Conservation (phyloP, 352 stramenopile genomes). For the Peronosclerospora sorghi region DNA sequence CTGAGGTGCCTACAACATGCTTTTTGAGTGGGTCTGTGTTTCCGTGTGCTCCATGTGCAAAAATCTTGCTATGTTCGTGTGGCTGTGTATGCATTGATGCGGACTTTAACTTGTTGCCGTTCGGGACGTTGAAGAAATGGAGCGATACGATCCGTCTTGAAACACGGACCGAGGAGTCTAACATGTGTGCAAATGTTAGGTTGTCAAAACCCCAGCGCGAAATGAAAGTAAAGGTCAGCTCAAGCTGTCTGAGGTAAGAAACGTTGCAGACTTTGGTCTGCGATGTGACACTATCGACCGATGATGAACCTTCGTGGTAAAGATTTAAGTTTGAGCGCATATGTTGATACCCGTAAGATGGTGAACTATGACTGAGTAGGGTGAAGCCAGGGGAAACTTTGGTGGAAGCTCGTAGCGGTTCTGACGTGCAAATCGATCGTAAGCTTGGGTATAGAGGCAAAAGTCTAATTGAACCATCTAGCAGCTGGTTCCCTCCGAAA, state of each 20-base stretch:
- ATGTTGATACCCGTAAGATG: too few species aligned
- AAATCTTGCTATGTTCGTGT: conserved; percentile 11
- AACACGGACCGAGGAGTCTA: background rate
- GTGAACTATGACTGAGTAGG: conserved; percentile 77
- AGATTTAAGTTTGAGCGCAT: conserved; percentile 6
- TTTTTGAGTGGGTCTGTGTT: conserved; percentile 12
- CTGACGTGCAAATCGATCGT: conserved; percentile 88
- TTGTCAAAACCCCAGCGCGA: conserved; percentile 56
- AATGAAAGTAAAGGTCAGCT: conserved; percentile 67
- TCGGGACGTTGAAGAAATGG: conserved; percentile 58
- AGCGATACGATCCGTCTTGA: conserved; percentile 1
- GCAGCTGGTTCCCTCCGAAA: background rate
- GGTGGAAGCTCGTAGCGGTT: conserved; percentile 57
- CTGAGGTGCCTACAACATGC: conserved; percentile 19
- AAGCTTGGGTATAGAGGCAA: conserved; percentile 67
- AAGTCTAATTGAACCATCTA: too few species aligned
- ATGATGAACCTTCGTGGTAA: too few species aligned
- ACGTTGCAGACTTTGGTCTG: conserved; percentile 13
- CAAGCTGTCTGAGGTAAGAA: conserved; percentile 25
- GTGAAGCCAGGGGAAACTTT: conserved; percentile 12
- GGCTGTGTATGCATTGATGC: background rate
- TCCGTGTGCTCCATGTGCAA: conserved; percentile 7
- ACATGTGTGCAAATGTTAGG: conserved; percentile 35
- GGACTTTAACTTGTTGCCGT: conserved; percentile 3
- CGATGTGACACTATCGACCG: conserved; percentile 1